These are phyloP conservation scores for Cyberlindnera maclurae DNA, from an alignment of 805 yeast genomes.

Conservation along the genomic window DNA sequence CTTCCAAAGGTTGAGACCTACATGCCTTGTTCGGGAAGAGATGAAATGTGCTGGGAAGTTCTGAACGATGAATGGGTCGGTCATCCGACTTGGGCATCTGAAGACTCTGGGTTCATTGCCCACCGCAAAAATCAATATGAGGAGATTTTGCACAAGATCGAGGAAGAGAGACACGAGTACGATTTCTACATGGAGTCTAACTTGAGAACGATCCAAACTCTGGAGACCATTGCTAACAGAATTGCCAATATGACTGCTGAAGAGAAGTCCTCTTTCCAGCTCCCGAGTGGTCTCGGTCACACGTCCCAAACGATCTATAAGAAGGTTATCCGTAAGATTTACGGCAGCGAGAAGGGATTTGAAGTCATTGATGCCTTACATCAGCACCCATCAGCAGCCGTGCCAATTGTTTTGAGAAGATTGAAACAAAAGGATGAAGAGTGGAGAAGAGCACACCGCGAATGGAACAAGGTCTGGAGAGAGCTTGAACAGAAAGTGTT, in stretches of 20 bases:
- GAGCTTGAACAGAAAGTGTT: conserved; percentile 94
- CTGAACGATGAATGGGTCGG: conserved; percentile 99
- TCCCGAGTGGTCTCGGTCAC: conserved; percentile 92
- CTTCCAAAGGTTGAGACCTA: conserved; percentile 90
- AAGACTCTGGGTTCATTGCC: conserved; percentile 98
- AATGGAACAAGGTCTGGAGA: conserved; percentile 99
- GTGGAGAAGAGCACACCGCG: conserved; percentile 97
- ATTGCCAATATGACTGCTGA: conserved; percentile 89
- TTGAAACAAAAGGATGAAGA: conserved; percentile 97
- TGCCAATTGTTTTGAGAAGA: conserved; percentile 86
- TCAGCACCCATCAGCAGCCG: conserved; percentile 91
- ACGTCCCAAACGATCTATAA: conserved; percentile 87
- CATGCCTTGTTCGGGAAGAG: conserved; percentile 98
- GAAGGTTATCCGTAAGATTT: conserved; percentile 85
- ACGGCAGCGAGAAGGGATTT: conserved; percentile 90
- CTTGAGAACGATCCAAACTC: conserved; percentile 87
- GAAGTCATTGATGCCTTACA: conserved; percentile 95
- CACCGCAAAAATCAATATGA: conserved; percentile 97
- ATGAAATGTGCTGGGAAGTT: conserved; percentile 99
- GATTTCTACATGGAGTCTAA: conserved; percentile 95
- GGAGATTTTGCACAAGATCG: conserved; percentile 89
- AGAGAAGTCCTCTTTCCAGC: conserved; percentile 76
- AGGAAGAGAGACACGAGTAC: conserved; percentile 96
- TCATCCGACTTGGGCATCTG: conserved; percentile 99
- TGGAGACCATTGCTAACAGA: conserved; percentile 91